Percentiles rank a stretch among this genome's conserved stretches.
Conservation (phyloP, 345 rosid genomes). For the Populus euphratica region DNA sequence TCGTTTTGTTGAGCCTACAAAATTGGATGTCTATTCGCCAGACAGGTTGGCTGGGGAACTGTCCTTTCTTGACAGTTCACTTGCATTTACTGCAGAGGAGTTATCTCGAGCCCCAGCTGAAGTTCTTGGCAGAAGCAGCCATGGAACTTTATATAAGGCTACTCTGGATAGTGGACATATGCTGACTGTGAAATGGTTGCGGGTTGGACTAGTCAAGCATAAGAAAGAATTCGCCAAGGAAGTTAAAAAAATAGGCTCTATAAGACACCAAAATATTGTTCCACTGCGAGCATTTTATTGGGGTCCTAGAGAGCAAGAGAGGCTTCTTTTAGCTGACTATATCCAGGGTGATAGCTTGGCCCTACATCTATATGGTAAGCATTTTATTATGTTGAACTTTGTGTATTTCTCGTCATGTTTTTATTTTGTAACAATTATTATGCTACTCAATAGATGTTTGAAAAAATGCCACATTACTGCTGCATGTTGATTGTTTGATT, state of each 20-base stretch:
- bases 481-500: background rate
- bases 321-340: conserved; percentile 85
- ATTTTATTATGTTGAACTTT: background rate
- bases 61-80: conserved; percentile 68
- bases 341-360: conserved; percentile 88
- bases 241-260: conserved; percentile 72
- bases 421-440: background rate
- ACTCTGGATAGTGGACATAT: conserved; percentile 74
- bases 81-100: conserved; percentile 81
- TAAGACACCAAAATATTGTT: conserved; percentile 69
- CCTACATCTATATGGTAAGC: conserved; percentile 84
- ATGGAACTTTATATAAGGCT: conserved; percentile 90
- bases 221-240: conserved; percentile 91
- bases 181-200: conserved; percentile 92
- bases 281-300: conserved; percentile 86
- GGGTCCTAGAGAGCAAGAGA: conserved; percentile 95
- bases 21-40: conserved; percentile 83
- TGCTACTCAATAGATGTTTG: background rate
- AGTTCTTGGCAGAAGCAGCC: conserved; percentile 98
- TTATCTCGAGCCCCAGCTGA: conserved; percentile 97
- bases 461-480: background rate
- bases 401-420: background rate
- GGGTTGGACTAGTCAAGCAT: conserved; percentile 84
- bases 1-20: conserved; percentile 57
- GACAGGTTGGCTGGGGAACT: conserved; percentile 94